Conservation (phyloP, 2,329 filamentous ascomycete species). For the Colletotrichum spaethianum region DNA sequence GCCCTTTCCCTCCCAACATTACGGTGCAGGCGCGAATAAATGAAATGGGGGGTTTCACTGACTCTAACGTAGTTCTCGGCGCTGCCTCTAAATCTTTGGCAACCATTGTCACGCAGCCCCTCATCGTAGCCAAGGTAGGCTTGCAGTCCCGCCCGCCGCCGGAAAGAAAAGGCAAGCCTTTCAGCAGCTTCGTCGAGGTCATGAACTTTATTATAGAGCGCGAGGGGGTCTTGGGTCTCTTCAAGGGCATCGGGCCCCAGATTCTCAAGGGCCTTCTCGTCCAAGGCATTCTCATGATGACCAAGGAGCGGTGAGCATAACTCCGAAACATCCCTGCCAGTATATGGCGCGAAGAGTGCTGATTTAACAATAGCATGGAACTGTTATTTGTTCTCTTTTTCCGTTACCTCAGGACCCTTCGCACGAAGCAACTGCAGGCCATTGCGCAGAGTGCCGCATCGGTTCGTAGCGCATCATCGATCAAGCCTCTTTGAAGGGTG, state of each 20-base stretch:
- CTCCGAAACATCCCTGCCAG: neutral
- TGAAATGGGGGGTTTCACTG: neutral
- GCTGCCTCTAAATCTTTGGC: constrained; percentile 94
- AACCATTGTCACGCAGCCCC: constrained; percentile 91
- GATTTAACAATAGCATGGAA: constrained; percentile 76
- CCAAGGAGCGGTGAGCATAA: constrained; percentile 85
- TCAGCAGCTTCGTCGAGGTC: constrained; percentile 93
- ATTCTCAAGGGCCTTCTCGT: constrained; percentile 93
- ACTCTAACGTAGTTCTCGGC: constrained; percentile 77
- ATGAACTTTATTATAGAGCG: constrained; percentile 94
- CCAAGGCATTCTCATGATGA: constrained; percentile 98
- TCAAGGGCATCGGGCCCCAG: constrained; percentile 97
- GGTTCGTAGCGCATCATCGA: constrained; percentile 13
- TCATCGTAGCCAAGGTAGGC: constrained; percentile 98
- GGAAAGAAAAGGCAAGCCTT: constrained; percentile 87
- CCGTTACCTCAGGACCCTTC: constrained; percentile 81
- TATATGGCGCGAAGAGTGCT: neutral
- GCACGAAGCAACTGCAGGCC: constrained; percentile 78
- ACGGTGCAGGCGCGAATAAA: too few species aligned
- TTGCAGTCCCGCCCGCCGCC: constrained; percentile 94
- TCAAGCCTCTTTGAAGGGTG: constrained; percentile 18
- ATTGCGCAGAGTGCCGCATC: constrained; percentile 74
- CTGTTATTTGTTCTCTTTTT: constrained; percentile 89
- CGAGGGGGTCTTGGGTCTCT: constrained; percentile 86
- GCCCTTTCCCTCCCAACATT: neutral